Evolutionary conservation across 768 basidiomycete genomes (phyloP), one percentile per base, ranked within the genome.

Genomic region (Russula griseocarnosa): DNA sequence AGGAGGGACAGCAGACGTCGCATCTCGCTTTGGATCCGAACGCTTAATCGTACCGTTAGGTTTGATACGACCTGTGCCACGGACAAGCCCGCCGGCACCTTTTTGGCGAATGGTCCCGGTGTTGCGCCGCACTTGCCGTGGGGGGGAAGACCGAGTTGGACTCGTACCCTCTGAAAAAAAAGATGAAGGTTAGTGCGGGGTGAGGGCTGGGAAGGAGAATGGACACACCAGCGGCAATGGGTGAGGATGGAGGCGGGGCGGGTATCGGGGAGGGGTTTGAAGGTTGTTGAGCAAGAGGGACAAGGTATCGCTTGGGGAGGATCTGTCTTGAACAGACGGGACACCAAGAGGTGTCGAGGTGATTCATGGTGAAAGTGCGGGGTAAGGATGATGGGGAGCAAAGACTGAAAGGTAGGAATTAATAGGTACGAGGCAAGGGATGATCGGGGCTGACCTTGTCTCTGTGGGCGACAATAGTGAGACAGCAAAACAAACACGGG

Each of bases 241-340:
- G 76, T 16, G 80, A 76, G 38, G 69, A 69, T 18, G 81, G 74
- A 3, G 81, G 79, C 1, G 79, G 71, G 30, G 78, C 70, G 47
- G 78, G 72, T 50, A 74, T 64, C 57, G 71, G 56, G 61, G 72
- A 57, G 46, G 67, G 58, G n/a, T 38, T 47, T 69, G 70, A 60
- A 26, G 58, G 69, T 16, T 67, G 74, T 30, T 71, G 68, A 60
- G 70, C 65, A 60, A 84, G 71, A 36, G 82, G 74, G 62, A 89
- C 80, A 14, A 78, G 79, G 67, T 76, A 77, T 67, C 88, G 86
- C 72, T 89, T 90, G n/a, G 91, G 90, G n/a, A 83, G 76, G 68
- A 93, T 91, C 67, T 87, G 86, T 69, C 83, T 79, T 70, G 85
- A 82, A 78, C 91, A 93, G 71, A 83, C 83, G 55, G 88, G 87